A percentile compares a stretch with the other conserved stretches of the same genome.
phyloP scores from a whole-genome alignment of 1,139 yeast genomes.

The Groenewaldozyma sp. region DNA sequence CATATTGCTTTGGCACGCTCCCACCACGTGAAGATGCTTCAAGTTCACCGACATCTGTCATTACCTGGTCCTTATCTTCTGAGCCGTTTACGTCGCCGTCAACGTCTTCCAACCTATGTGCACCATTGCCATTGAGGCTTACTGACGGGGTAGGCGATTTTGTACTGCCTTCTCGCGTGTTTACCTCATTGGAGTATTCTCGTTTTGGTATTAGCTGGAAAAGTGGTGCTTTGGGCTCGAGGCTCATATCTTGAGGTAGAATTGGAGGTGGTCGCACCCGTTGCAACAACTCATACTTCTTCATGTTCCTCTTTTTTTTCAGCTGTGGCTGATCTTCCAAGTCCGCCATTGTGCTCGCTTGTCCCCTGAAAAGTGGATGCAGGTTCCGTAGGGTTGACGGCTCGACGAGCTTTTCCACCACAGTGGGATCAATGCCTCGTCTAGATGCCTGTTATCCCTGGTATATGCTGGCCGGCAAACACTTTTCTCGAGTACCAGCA shows the following conservation, averaged over 20 bases:
- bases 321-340: too few species aligned
- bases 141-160: neutral
- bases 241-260: constrained; percentile 16
- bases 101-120: neutral
- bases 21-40: too few species aligned
- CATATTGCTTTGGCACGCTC: too few species aligned
- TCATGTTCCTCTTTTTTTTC: too few species aligned
- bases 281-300: constrained; percentile 3
- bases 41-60: constrained; percentile 1
- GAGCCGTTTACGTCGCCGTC: constrained; percentile 1
- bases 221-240: constrained; percentile 15
- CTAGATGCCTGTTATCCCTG: too few species aligned
- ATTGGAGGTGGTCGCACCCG: constrained; percentile 19
- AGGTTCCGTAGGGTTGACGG: too few species aligned
- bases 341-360: too few species aligned
- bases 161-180: neutral
- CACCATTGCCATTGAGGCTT: neutral
- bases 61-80: neutral
- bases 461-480: too few species aligned
- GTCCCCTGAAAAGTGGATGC: too few species aligned
- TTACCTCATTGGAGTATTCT: neutral
- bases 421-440: too few species aligned
- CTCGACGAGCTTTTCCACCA: too few species aligned
- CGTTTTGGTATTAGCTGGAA: constrained; percentile 10
- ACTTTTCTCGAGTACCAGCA: too few species aligned